phyloP scores from a whole-genome alignment of 495 filamentous ascomycete genomes.

The Neurospora sp. region DNA sequence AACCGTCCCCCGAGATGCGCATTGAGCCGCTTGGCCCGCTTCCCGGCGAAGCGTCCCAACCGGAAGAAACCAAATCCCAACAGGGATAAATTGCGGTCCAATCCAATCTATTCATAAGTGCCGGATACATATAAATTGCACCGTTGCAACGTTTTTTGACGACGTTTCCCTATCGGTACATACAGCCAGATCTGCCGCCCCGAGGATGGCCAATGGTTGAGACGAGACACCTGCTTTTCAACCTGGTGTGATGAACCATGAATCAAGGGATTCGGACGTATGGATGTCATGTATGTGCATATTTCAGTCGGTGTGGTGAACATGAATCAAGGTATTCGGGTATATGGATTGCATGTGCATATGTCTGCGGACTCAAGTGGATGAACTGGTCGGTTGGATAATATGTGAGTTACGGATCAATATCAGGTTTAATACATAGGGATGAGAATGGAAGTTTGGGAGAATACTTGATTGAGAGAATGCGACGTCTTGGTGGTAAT shows the following conservation, averaged over 20 bases:
- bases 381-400: neutral
- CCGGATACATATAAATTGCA: neutral
- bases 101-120: neutral
- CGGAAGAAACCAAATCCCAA: neutral
- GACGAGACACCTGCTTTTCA: neutral
- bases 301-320: neutral
- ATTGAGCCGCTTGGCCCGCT: neutral
- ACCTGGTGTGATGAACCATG: neutral
- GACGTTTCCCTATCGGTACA: neutral
- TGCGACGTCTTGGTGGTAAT: neutral
- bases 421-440: neutral
- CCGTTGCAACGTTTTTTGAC: neutral
- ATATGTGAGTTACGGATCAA: neutral
- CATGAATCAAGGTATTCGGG: neutral
- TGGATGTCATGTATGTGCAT: neutral
- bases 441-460: neutral
- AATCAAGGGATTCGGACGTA: neutral
- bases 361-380: neutral
- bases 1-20: neutral
- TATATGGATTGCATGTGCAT: neutral
- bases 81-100: neutral
- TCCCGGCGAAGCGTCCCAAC: neutral
- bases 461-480: neutral
- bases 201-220: neutral
- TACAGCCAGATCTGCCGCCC: neutral